Evolutionary conservation across 305 asterid species (phyloP), one percentile per base, ranked within the genome.

Genomic region (Fraxinus dipetala): DNA sequence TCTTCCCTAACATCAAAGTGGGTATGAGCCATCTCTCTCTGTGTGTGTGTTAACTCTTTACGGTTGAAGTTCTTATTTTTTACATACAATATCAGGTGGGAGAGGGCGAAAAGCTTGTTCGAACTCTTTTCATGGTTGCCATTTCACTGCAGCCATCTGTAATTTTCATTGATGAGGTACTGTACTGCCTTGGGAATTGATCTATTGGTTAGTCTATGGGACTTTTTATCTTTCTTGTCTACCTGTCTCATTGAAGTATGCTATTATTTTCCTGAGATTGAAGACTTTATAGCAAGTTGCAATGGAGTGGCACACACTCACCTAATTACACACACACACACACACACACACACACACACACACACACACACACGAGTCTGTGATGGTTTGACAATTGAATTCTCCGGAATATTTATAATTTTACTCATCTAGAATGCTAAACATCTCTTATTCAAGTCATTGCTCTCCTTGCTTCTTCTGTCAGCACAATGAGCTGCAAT

Each of bases 91-190:
- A 82, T 45, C 89, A 96, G 99, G 98, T 96, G 35, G 99, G 99
- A 81, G 99, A 96, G 88, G 99, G 97, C 28, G 99, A 96, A 92
- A 96, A 96, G 90, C 98, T 96, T 86, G 98, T 96, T 63, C 93
- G 97, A 6, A 93, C 98, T 76, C 98, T 96, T 87, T 96, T 96
- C 85, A 86, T 84, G 92, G 95, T 94, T 84, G 98, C 99, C 84
- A 87, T 94, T 84, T 90, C 98, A 79, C 87, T 90, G 89, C 94
- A 96, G 88, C 99, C 99, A 78, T 96, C 99, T n/a, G 99, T 96
- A 56, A 94, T 96, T 78, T 96, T 96, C 89, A 94, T 96, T 79
- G 99, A 96, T 87, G 99, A 96, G 98, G 99, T 96, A 91, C 80
- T 86, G 28, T 65, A 78, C 83, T 75, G 35, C 78, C 81, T n/a